Evolutionary conservation across 2,329 filamentous ascomycete species (phyloP).

Genomic region (Penicillium sp.): DNA sequence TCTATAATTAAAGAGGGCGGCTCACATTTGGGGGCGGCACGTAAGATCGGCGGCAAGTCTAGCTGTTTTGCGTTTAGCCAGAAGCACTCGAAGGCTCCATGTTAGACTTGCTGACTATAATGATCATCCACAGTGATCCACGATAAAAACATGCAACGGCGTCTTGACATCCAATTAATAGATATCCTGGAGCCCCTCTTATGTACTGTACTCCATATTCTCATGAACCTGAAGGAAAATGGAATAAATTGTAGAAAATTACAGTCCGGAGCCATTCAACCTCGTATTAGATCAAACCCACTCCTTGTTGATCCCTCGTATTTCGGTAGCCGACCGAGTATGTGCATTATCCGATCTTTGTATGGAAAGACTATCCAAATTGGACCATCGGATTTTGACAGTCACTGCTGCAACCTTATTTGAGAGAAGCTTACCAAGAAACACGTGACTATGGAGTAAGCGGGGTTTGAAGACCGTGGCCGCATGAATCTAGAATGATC

Average conservation of each 20-base stretch:
- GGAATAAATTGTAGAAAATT: too few species aligned
- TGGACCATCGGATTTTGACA: too few species aligned
- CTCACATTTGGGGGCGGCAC: neutral
- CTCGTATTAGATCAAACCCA: too few species aligned
- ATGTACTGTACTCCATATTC: neutral
- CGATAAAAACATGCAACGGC: neutral
- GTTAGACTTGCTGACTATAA: neutral
- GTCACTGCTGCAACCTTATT: neutral
- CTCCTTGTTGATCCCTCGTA: too few species aligned
- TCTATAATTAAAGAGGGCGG: neutral
- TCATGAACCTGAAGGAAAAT: too few species aligned
- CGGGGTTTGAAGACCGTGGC: conserved; percentile 1
- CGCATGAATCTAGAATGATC: neutral
- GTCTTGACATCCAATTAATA: neutral
- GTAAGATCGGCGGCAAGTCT: conserved; percentile 8
- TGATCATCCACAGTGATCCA: neutral
- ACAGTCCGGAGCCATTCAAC: too few species aligned
- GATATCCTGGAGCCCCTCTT: neutral
- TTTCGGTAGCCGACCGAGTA: too few species aligned
- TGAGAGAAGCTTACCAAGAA: neutral
- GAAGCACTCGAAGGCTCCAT: neutral
- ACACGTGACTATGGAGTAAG: conserved; percentile 16
- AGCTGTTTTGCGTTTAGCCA: conserved; percentile 6
- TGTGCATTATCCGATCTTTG: too few species aligned
- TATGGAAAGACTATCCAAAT: too few species aligned